Evolutionary conservation across 495 filamentous ascomycete species (phyloP).

Genomic region (Usnea hakonensis): DNA sequence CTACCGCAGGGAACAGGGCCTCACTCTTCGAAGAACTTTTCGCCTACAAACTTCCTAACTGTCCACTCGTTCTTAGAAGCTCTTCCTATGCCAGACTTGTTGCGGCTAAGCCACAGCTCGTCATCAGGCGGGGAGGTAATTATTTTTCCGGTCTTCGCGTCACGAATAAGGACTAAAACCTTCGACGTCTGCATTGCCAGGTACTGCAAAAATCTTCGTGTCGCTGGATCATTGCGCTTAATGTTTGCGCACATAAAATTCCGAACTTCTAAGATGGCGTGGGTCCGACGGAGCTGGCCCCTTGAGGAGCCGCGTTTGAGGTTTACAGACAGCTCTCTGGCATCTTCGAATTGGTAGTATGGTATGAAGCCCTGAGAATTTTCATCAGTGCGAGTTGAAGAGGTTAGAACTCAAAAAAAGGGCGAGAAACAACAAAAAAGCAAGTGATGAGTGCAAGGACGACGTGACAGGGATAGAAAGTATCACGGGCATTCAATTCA

Average conservation of each 20-base stretch:
- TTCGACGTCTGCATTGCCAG: conserved; percentile 36
- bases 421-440: no score
- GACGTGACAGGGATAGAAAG: no score
- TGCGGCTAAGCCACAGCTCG: conserved; percentile 38
- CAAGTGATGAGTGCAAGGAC: no score
- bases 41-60: neutral
- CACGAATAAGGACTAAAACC: conserved; percentile 38
- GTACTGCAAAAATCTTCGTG: conserved; percentile 46
- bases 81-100: conserved; percentile 38
- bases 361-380: conserved; percentile 36
- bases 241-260: conserved; percentile 46
- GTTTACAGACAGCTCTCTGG: conserved; percentile 26
- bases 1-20: conserved; percentile 34
- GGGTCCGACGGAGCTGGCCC: conserved; percentile 28
- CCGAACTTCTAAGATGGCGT: conserved; percentile 35
- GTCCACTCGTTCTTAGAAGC: conserved; percentile 39
- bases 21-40: conserved; percentile 30
- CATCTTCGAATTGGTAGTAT: conserved; percentile 33
- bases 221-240: conserved; percentile 41
- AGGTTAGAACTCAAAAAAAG: no score
- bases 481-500: no score
- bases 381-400: neutral
- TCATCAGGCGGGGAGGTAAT: conserved; percentile 37
- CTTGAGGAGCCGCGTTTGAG: conserved; percentile 29
- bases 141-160: conserved; percentile 42